These are phyloP conservation scores for Phytophthora pistaciae DNA, from an alignment of 352 stramenopile genomes.

Conservation along the genomic window DNA sequence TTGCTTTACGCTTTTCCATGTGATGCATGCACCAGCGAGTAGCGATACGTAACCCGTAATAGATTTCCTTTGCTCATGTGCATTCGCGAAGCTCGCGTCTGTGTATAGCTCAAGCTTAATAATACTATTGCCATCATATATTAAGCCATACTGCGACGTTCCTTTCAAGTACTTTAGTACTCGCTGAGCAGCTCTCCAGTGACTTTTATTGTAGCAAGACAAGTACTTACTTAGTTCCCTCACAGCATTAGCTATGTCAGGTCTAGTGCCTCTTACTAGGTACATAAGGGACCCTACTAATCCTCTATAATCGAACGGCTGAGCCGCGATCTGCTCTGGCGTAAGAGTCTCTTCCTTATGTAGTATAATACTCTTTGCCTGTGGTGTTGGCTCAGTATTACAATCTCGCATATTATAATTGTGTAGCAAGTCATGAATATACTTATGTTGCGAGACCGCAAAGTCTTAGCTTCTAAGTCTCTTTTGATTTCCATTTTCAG, in stretches of 20 bases:
- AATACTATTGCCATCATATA: too few species aligned
- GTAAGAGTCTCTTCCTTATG: conserved; percentile 1
- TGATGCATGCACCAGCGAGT: conserved; percentile 19
- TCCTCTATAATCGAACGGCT: conserved; percentile 18
- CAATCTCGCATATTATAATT: conserved; percentile 11
- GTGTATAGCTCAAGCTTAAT: conserved; percentile 9
- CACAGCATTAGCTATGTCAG: conserved; percentile 13
- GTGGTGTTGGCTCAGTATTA: background rate
- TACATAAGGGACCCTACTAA: conserved; percentile 16
- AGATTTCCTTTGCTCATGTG: conserved; percentile 13
- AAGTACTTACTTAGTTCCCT: conserved; percentile 20
- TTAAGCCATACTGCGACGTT: too few species aligned
- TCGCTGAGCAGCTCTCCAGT: background rate
- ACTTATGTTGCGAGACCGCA: conserved; percentile 9
- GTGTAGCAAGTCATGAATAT: conserved; percentile 7
- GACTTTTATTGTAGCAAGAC: conserved; percentile 21
- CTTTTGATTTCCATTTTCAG: conserved; percentile 20
- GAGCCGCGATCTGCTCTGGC: conserved; percentile 3
- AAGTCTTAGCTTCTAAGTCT: conserved; percentile 2
- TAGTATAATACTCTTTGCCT: conserved; percentile 16
- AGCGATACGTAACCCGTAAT: conserved; percentile 8
- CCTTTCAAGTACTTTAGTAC: too few species aligned
- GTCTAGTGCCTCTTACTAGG: conserved; percentile 11
- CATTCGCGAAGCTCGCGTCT: conserved; percentile 22
- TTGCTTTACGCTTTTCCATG: conserved; percentile 17